A percentile compares a stretch with the other conserved stretches of the same genome.
These are phyloP conservation scores for Peronospora belbahrii DNA, from an alignment of 352 stramenopile species.

Conservation along the genomic window DNA sequence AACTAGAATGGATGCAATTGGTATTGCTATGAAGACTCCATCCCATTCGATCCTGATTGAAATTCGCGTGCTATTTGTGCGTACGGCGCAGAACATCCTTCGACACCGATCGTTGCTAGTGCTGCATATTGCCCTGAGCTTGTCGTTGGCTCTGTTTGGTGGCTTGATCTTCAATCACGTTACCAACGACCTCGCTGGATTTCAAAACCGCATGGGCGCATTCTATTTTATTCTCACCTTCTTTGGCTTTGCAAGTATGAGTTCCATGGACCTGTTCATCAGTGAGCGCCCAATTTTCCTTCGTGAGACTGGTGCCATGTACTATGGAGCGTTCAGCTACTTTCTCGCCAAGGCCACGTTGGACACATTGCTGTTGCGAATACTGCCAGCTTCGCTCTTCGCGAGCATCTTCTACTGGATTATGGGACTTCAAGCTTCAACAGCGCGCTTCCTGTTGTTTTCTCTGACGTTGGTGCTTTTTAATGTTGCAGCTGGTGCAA, in stretches of 20 bases:
- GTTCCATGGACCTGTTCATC: constrained; percentile 82
- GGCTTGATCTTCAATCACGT: constrained; percentile 79
- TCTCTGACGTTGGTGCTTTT: constrained; percentile 67
- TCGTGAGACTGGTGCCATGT: constrained; percentile 68
- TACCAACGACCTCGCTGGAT: constrained; percentile 72
- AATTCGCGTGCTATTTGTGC: constrained; percentile 58
- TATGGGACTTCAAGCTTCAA: constrained; percentile 65
- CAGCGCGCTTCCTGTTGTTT: constrained; percentile 60
- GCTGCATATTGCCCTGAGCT: constrained; percentile 51
- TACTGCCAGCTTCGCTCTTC: constrained; percentile 70
- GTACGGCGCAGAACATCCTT: constrained; percentile 63
- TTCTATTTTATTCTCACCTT: constrained; percentile 86
- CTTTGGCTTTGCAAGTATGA: constrained; percentile 79
- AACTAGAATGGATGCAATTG: constrained; percentile 3
- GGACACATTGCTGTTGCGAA: constrained; percentile 64
- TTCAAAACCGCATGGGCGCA: constrained; percentile 77
- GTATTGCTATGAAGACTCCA: constrained; percentile 6
- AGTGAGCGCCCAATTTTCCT: constrained; percentile 66
- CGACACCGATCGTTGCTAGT: constrained; percentile 65
- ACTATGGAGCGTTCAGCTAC: constrained; percentile 73
- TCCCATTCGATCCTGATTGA: constrained; percentile 47
- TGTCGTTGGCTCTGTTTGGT: constrained; percentile 52
- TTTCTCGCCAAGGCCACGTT: constrained; percentile 70
- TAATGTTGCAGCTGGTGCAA: constrained; percentile 66
- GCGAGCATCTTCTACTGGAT: constrained; percentile 85